phyloP scores from a whole-genome alignment of 805 yeast genomes.

The Barnettozyma botsteinii region DNA sequence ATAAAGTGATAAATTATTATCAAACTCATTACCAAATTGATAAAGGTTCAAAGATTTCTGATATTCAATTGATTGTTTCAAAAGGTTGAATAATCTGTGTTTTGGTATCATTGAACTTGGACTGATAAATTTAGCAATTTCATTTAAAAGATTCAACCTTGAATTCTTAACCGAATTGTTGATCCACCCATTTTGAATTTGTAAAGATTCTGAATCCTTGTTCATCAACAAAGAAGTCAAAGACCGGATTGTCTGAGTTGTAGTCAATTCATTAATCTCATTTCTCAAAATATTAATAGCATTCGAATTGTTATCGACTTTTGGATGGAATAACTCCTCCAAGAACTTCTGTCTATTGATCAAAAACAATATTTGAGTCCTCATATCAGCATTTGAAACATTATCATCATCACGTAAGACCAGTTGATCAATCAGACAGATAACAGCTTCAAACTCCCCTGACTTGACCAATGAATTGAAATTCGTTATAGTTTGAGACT shows the following conservation, averaged over 20 bases:
- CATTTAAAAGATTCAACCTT: constrained; percentile 35
- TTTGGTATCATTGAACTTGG: constrained; percentile 50
- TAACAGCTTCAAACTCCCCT: constrained; percentile 40
- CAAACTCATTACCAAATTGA: constrained; percentile 29
- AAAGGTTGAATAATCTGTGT: constrained; percentile 42
- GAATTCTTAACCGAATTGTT: constrained; percentile 28
- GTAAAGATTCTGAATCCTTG: constrained; percentile 18
- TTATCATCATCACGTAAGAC: constrained; percentile 15
- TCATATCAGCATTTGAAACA: constrained; percentile 7
- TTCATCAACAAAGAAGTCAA: constrained; percentile 27
- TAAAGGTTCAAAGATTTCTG: constrained; percentile 36
- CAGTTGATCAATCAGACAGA: constrained; percentile 23
- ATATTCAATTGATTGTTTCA: constrained; percentile 44
- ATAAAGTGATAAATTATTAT: constrained; percentile 26
- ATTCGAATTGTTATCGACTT: constrained; percentile 18
- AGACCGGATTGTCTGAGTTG: constrained; percentile 22
- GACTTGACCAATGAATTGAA: constrained; percentile 33
- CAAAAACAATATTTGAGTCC: constrained; percentile 25
- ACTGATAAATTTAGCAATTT: constrained; percentile 41
- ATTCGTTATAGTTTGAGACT: constrained; percentile 36
- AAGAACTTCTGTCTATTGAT: constrained; percentile 37
- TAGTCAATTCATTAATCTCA: constrained; percentile 29
- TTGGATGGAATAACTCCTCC: constrained; percentile 28
- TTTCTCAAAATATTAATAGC: constrained; percentile 36
- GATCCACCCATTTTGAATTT: constrained; percentile 28